A percentile compares a stretch with the other conserved stretches of the same genome.
These are phyloP conservation scores for Lentinus tigrinus DNA, from an alignment of 768 basidiomycete genomes.

Conservation along the genomic window DNA sequence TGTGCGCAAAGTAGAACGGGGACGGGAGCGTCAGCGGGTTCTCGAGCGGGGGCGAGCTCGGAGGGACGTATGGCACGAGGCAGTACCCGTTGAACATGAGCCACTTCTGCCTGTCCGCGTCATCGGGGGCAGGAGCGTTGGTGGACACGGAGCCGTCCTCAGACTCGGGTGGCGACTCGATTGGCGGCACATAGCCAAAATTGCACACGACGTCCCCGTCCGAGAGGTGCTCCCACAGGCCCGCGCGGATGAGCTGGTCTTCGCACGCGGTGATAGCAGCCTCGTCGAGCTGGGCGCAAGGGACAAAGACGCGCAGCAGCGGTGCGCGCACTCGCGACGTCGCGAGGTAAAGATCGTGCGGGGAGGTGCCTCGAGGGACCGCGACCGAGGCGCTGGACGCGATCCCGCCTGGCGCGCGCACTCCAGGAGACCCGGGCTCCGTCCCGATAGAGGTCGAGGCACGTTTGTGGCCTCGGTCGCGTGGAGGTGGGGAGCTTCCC, in stretches of 20 bases:
- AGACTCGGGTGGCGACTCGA: slow-evolving; percentile 23
- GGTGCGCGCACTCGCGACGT: slow-evolving; percentile 67
- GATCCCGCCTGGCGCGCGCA: neutral
- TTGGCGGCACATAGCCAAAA: slow-evolving; percentile 68
- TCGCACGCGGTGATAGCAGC: slow-evolving; percentile 57
- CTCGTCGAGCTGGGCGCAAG: slow-evolving; percentile 55
- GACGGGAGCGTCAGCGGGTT: slow-evolving; percentile 67
- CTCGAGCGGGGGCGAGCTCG: slow-evolving; percentile 49
- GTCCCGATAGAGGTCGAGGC: slow-evolving; percentile 4
- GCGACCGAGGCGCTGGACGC: slow-evolving; percentile 24
- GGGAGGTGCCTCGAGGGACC: slow-evolving; percentile 26
- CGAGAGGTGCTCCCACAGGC: slow-evolving; percentile 73
- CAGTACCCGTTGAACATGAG: slow-evolving; percentile 67
- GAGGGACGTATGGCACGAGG: slow-evolving; percentile 62
- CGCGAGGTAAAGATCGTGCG: slow-evolving; percentile 64
- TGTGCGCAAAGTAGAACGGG: slow-evolving; percentile 75
- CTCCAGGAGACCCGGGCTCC: slow-evolving; percentile 24
- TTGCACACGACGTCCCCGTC: slow-evolving; percentile 79
- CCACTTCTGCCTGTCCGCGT: slow-evolving; percentile 42
- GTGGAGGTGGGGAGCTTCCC: slow-evolving; percentile 9
- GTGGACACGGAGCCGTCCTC: slow-evolving; percentile 20
- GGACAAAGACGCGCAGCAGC: slow-evolving; percentile 71
- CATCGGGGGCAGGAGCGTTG: slow-evolving; percentile 15
- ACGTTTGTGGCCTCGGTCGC: slow-evolving; percentile 1
- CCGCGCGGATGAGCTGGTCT: slow-evolving; percentile 62